Percentiles rank a stretch among this genome's conserved stretches.
phyloP scores from a whole-genome alignment of 495 filamentous ascomycete genomes.

The Aspergillus sclerotioniger region DNA sequence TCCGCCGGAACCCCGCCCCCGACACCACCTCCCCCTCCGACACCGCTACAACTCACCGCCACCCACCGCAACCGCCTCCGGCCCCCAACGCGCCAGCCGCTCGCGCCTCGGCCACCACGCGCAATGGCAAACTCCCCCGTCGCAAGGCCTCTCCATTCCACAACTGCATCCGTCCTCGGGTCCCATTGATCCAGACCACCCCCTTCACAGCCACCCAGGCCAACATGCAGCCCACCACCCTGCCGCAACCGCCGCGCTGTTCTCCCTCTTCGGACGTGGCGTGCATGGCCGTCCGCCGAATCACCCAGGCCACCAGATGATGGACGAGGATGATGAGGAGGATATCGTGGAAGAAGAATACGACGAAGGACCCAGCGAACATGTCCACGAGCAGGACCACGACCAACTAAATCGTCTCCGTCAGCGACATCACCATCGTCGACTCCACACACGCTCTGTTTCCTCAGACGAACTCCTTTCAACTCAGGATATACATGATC shows the following conservation, averaged over 20 bases:
- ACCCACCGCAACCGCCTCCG: constrained; percentile 14
- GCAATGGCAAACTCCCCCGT: constrained; percentile 41
- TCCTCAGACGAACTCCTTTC: no score
- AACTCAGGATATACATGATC: neutral
- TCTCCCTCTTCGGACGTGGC: constrained; percentile 36
- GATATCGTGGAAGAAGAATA: constrained; percentile 8
- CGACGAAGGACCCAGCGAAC: neutral
- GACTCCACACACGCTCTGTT: no score
- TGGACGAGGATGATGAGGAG: neutral
- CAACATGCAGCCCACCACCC: constrained; percentile 8
- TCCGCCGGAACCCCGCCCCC: constrained; percentile 21
- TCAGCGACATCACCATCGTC: neutral
- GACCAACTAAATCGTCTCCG: neutral
- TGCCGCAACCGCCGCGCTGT: constrained; percentile 27
- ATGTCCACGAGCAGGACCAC: constrained; percentile 10
- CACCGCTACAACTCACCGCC: constrained; percentile 12
- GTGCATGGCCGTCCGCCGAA: constrained; percentile 15
- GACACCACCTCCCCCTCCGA: constrained; percentile 15
- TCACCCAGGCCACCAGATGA: no score
- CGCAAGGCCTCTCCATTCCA: constrained; percentile 31
- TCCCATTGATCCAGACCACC: constrained; percentile 25
- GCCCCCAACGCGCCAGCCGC: neutral
- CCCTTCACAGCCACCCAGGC: constrained; percentile 11
- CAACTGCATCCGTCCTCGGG: constrained; percentile 35
- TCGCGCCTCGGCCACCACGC: constrained; percentile 17